A percentile compares a stretch with the other conserved stretches of the same genome.
Conservation (phyloP, 1,284 basidiomycete species). For the Trichosporon sp. region DNA sequence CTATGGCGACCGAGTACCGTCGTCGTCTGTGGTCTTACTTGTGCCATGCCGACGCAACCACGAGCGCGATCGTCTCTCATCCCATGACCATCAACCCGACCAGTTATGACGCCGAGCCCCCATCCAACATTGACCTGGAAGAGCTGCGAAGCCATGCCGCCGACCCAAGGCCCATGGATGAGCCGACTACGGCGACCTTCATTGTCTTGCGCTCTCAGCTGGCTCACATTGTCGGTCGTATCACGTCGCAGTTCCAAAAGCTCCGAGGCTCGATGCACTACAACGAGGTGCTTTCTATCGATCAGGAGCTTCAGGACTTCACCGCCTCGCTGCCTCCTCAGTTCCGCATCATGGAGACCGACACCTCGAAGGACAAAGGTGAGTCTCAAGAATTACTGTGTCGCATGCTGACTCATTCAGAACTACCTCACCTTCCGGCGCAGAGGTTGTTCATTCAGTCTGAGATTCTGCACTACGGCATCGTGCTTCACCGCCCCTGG, state of each 20-base stretch:
- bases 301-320: conserved; percentile 76
- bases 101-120: conserved; percentile 48
- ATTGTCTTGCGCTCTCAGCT: conserved; percentile 78
- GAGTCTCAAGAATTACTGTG: conserved; percentile 12
- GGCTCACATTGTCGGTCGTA: conserved; percentile 65
- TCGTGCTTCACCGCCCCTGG: conserved; percentile 47
- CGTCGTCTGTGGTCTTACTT: conserved; percentile 89
- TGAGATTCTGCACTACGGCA: conserved; percentile 42
- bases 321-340: conserved; percentile 63
- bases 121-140: conserved; percentile 73
- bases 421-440: conserved; percentile 36
- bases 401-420: conserved; percentile 8
- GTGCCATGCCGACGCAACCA: conserved; percentile 78
- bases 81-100: conserved; percentile 57
- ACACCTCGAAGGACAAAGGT: conserved; percentile 35
- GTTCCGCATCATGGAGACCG: conserved; percentile 29
- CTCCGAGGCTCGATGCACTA: conserved; percentile 71
- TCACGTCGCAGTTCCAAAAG: conserved; percentile 88
- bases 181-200: conserved; percentile 74
- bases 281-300: conserved; percentile 70
- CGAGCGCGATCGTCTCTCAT: conserved; percentile 81
- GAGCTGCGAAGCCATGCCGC: conserved; percentile 29
- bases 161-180: conserved; percentile 38
- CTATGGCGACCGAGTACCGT: conserved; percentile 74
- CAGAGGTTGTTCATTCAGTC: conserved; percentile 47